phyloP scores from a whole-genome alignment of 768 basidiomycete species.

The Lentinula edodes region DNA sequence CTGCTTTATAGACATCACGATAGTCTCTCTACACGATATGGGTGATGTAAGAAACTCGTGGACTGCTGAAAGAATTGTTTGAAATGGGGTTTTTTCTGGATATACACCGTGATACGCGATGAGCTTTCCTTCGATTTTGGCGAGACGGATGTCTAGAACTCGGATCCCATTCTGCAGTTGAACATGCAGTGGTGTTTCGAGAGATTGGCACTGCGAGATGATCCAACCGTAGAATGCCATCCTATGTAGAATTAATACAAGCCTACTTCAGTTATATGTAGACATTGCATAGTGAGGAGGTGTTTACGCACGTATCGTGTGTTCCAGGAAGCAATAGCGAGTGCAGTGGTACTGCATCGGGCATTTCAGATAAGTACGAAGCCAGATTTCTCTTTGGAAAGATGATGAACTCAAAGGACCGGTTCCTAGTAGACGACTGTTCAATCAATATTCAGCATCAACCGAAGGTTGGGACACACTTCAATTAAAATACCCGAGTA shows the following conservation, averaged over 20 bases:
- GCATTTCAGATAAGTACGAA: slow-evolving; percentile 55
- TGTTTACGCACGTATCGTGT: slow-evolving; percentile 56
- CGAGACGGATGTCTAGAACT: slow-evolving; percentile 75
- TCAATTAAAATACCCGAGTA: slow-evolving; percentile 32
- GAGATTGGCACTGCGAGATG: slow-evolving; percentile 80
- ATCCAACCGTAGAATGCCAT: slow-evolving; percentile 87
- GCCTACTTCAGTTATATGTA: not conserved
- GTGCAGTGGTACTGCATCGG: slow-evolving; percentile 63
- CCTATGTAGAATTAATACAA: slow-evolving; percentile 27
- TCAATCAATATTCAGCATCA: not conserved
- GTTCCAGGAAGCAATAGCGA: slow-evolving; percentile 74
- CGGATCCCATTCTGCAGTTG: slow-evolving; percentile 80
- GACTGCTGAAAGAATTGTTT: slow-evolving; percentile 55
- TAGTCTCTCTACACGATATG: slow-evolving; percentile 56
- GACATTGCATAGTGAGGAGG: not conserved
- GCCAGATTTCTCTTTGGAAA: slow-evolving; percentile 54
- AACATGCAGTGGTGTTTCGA: slow-evolving; percentile 48
- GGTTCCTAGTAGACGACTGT: slow-evolving; percentile 33
- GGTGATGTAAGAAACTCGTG: slow-evolving; percentile 60
- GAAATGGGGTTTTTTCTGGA: slow-evolving; percentile 66
- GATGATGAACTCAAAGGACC: slow-evolving; percentile 41
- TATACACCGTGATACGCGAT: slow-evolving; percentile 77
- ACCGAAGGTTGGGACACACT: not conserved
- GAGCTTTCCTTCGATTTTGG: slow-evolving; percentile 56
- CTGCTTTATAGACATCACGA: slow-evolving; percentile 88